A percentile compares a stretch with the other conserved stretches of the same genome.
Evolutionary conservation across 768 basidiomycete species (phyloP).

Genomic region (Amanita muscaria): DNA sequence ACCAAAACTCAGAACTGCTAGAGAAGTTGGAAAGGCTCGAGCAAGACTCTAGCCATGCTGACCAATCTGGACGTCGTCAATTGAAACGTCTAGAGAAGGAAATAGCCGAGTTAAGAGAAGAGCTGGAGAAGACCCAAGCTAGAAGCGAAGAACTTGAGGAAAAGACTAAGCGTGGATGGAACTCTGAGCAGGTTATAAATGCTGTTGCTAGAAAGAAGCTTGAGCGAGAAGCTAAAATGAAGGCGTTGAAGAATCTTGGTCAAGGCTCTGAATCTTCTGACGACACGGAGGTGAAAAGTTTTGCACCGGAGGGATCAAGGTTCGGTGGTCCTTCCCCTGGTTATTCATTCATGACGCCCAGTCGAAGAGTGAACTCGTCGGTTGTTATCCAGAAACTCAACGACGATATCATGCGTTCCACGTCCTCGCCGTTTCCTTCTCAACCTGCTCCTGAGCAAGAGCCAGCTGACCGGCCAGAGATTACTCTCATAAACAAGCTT

Average conservation of each 20-base stretch:
- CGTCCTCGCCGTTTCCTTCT: conserved; percentile 4
- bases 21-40: conserved; percentile 71
- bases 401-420: background rate
- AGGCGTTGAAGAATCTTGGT: conserved; percentile 38
- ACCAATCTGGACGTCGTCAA: conserved; percentile 58
- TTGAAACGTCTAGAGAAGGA: conserved; percentile 73
- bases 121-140: conserved; percentile 68
- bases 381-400: conserved; percentile 4
- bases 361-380: conserved; percentile 16
- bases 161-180: conserved; percentile 42
- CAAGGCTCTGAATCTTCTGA: conserved; percentile 20
- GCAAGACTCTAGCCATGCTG: conserved; percentile 54
- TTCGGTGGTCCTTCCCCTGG: conserved; percentile 26
- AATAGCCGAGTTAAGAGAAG: conserved; percentile 62
- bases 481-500: conserved; percentile 59
- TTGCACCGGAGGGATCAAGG: conserved; percentile 49
- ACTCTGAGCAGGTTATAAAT: conserved; percentile 31
- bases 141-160: conserved; percentile 66
- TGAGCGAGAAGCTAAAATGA: conserved; percentile 46
- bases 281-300: conserved; percentile 37
- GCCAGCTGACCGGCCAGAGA: conserved; percentile 35
- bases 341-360: conserved; percentile 21
- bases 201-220: conserved; percentile 39
- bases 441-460: conserved; percentile 10
- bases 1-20: conserved; percentile 78